Percentiles rank a stretch among this genome's conserved stretches.
Evolutionary conservation across 2,329 filamentous ascomycete genomes (phyloP).

Genomic region (Amesomyces nigricolor): DNA sequence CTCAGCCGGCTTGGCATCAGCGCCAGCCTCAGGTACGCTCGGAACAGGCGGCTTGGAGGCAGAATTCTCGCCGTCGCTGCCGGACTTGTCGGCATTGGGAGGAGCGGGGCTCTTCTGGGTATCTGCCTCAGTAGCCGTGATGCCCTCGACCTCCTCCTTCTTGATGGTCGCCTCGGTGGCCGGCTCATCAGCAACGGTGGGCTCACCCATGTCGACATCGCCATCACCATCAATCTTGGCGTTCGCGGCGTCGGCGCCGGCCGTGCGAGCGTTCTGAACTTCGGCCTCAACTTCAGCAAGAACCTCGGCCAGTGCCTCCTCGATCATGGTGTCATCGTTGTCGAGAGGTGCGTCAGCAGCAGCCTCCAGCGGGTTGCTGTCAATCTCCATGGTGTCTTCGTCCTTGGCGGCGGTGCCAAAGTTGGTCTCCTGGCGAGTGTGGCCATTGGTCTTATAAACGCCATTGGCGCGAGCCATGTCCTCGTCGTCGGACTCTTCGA

Average conservation of each 20-base stretch:
- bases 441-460: conserved; percentile 46
- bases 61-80: not conserved
- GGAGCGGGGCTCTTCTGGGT: conserved; percentile 8
- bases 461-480: conserved; percentile 71
- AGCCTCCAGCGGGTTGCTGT: conserved; percentile 22
- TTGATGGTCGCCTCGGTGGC: conserved; percentile 35
- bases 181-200: conserved; percentile 24
- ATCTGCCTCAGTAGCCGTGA: conserved; percentile 16
- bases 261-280: conserved; percentile 22
- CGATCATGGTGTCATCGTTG: conserved; percentile 26
- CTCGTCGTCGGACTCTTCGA: conserved; percentile 86
- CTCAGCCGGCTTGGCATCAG: conserved; percentile 9
- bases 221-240: conserved; percentile 42
- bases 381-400: conserved; percentile 25
- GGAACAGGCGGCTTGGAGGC: conserved; percentile 3
- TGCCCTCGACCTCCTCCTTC: conserved; percentile 35
- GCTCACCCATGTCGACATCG: conserved; percentile 47
- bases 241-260: not conserved
- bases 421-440: conserved; percentile 47
- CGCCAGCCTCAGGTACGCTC: not conserved
- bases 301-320: conserved; percentile 16
- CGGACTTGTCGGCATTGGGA: conserved; percentile 3
- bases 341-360: conserved; percentile 17
- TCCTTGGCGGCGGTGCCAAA: conserved; percentile 37
- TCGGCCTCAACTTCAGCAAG: conserved; percentile 23